Percentiles rank a stretch among this genome's conserved stretches.
Evolutionary conservation across 495 filamentous ascomycete genomes (phyloP).

Genomic region (Lasiosphaeriaceae sp.): DNA sequence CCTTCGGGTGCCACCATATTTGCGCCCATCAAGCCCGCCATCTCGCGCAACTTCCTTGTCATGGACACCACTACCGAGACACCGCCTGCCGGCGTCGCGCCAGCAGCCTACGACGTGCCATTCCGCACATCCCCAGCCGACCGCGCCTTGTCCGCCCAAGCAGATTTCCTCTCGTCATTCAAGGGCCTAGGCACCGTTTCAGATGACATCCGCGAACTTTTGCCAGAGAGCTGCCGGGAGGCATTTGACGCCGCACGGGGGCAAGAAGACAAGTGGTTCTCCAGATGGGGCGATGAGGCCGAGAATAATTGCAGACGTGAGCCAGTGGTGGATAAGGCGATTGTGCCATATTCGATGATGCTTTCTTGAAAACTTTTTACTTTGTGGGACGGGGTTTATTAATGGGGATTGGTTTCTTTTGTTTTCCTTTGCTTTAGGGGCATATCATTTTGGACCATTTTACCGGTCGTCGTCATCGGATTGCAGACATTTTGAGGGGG

Average conservation of each 20-base stretch:
- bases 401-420: too few species aligned
- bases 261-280: constrained; percentile 68
- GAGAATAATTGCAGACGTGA: constrained; percentile 39
- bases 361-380: constrained; percentile 15
- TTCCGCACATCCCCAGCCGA: constrained; percentile 32
- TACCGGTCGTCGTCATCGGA: too few species aligned
- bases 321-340: constrained; percentile 53
- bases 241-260: constrained; percentile 62
- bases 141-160: constrained; percentile 11
- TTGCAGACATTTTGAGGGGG: too few species aligned
- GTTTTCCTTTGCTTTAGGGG: too few species aligned
- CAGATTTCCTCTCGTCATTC: constrained; percentile 51
- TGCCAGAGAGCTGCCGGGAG: constrained; percentile 67
- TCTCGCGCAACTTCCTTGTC: constrained; percentile 72
- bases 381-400: too few species aligned
- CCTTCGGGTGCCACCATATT: constrained; percentile 46
- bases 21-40: constrained; percentile 56
- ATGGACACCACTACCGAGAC: constrained; percentile 65
- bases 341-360: constrained; percentile 44
- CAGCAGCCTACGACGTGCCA: constrained; percentile 44
- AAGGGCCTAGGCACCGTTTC: constrained; percentile 62
- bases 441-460: too few species aligned
- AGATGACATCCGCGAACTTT: constrained; percentile 62
- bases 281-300: constrained; percentile 62
- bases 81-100: constrained; percentile 42